A percentile compares a stretch with the other conserved stretches of the same genome.
Evolutionary conservation across 192 early-diverging fungal genomes (phyloP).

Genomic region (Chytriomyces sp.): DNA sequence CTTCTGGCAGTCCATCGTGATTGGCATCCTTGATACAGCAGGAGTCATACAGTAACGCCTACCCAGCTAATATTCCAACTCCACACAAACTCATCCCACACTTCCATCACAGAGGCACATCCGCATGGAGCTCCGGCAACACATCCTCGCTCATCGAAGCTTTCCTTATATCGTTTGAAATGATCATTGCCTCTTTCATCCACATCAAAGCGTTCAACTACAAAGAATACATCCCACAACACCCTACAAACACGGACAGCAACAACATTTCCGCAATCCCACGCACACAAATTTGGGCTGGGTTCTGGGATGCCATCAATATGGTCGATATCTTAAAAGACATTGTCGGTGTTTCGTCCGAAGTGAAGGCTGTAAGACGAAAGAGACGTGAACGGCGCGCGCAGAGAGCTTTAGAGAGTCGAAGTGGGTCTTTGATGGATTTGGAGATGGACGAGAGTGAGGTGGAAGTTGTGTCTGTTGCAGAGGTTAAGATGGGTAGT

Average conservation of each 20-base stretch:
- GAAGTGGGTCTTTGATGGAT: neutral
- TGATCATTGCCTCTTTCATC: constrained; percentile 64
- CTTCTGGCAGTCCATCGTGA: constrained; percentile 67
- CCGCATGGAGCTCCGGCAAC: constrained; percentile 20
- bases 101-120: neutral
- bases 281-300: constrained; percentile 23
- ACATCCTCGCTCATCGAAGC: constrained; percentile 16
- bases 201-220: constrained; percentile 58
- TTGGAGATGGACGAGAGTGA: neutral
- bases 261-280: neutral
- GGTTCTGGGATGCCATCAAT: constrained; percentile 32
- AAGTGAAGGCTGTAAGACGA: constrained; percentile 13
- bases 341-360: constrained; percentile 36
- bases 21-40: constrained; percentile 58
- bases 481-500: no score
- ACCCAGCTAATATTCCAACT: constrained; percentile 55
- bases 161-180: constrained; percentile 63
- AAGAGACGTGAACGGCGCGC: constrained; percentile 12
- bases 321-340: constrained; percentile 39
- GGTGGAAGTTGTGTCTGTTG: no score
- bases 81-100: no score
- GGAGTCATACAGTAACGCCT: constrained; percentile 54
- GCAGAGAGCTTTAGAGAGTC: neutral
- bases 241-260: neutral
- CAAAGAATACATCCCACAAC: constrained; percentile 29